Evolutionary conservation across 2,329 filamentous ascomycete species (phyloP).

Genomic region (Metarhizium guizhouense): DNA sequence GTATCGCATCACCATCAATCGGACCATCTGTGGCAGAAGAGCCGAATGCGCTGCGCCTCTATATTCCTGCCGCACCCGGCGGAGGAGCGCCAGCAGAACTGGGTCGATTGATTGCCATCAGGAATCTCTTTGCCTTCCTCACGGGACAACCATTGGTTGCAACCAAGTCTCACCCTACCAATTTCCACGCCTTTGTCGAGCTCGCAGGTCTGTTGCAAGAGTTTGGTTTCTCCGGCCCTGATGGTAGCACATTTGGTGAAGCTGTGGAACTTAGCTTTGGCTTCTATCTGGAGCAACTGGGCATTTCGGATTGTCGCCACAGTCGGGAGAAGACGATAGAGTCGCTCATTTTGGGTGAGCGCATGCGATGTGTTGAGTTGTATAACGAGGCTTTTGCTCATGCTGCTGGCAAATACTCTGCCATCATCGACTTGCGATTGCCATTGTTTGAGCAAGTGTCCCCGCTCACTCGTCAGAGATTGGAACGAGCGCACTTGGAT

Average conservation of each 20-base stretch:
- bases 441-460: slow-evolving; percentile 65
- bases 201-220: slow-evolving; percentile 45
- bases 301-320: slow-evolving; percentile 67
- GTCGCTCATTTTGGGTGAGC: slow-evolving; percentile 79
- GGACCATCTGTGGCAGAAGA: slow-evolving; percentile 27
- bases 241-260: slow-evolving; percentile 50
- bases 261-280: slow-evolving; percentile 57
- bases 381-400: slow-evolving; percentile 92
- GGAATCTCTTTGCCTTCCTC: slow-evolving; percentile 59
- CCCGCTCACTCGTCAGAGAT: slow-evolving; percentile 61
- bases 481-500: slow-evolving; percentile 76
- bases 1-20: slow-evolving; percentile 27
- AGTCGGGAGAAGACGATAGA: slow-evolving; percentile 87
- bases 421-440: slow-evolving; percentile 57
- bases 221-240: slow-evolving; percentile 47
- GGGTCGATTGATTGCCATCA: slow-evolving; percentile 47
- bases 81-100: slow-evolving; percentile 30
- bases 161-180: slow-evolving; percentile 40
- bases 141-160: slow-evolving; percentile 54
- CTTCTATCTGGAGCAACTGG: slow-evolving; percentile 68
- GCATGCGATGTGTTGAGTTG: slow-evolving; percentile 69
- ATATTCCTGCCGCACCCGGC: slow-evolving; percentile 39
- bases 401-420: slow-evolving; percentile 75
- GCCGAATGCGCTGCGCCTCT: slow-evolving; percentile 37
- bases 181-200: slow-evolving; percentile 46